Conservation (phyloP, 179 eudicot species). For the Silene coronaria region DNA sequence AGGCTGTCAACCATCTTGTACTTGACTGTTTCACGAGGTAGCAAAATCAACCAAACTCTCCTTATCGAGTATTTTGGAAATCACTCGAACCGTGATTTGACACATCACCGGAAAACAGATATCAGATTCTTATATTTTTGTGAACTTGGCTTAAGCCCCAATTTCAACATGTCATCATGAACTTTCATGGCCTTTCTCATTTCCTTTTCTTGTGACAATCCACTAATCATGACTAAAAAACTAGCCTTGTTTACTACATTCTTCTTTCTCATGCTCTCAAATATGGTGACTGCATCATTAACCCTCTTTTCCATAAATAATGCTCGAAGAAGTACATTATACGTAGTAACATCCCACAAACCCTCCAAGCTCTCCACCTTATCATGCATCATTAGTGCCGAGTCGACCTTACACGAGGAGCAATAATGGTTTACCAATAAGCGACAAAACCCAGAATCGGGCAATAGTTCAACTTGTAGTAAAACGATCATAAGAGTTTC, state of each 20-base stretch:
- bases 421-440: constrained; percentile 54
- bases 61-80: neutral
- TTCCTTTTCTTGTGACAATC: constrained; percentile 54
- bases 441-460: constrained; percentile 50
- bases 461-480: constrained; percentile 38
- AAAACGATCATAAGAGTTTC: constrained; percentile 47
- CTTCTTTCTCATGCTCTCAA: constrained; percentile 58
- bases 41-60: neutral
- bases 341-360: constrained; percentile 46
- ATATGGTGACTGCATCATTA: constrained; percentile 48
- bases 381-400: constrained; percentile 48
- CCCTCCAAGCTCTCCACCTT: constrained; percentile 41
- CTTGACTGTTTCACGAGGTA: neutral
- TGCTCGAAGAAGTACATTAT: constrained; percentile 50
- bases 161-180: constrained; percentile 81
- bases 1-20: neutral
- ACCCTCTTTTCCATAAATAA: constrained; percentile 46
- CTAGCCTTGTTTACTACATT: constrained; percentile 46
- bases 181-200: constrained; percentile 75
- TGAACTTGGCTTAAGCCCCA: constrained; percentile 67
- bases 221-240: constrained; percentile 59
- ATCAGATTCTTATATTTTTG: constrained; percentile 60
- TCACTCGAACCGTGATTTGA: neutral
- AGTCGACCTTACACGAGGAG: constrained; percentile 42
- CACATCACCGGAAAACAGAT: constrained; percentile 47